Conservation (phyloP, 1,284 basidiomycete genomes). For the Salmacisia buchloeana region DNA sequence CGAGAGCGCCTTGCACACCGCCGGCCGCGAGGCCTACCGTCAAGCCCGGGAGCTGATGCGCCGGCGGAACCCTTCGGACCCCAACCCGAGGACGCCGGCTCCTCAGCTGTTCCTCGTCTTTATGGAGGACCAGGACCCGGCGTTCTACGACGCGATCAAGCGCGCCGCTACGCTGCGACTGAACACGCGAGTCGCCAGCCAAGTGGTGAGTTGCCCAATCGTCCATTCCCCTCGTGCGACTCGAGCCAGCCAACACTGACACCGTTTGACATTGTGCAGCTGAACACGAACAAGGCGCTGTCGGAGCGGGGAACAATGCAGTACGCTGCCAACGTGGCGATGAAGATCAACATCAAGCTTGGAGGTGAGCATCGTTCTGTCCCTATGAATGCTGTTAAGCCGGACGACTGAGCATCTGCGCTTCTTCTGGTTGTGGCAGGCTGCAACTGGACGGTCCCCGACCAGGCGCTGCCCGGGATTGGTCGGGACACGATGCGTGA, state of each 20-base stretch:
- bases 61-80: too few species aligned
- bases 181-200: conserved; percentile 45
- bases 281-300: conserved; percentile 28
- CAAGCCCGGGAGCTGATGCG: conserved; percentile 11
- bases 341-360: conserved; percentile 53
- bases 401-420: too few species aligned
- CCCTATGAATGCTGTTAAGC: not conserved
- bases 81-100: not conserved
- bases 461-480: conserved; percentile 35
- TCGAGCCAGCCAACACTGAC: not conserved
- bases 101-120: conserved; percentile 34
- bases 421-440: not conserved
- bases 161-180: conserved; percentile 44
- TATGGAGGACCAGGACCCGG: conserved; percentile 33
- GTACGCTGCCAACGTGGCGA: conserved; percentile 53
- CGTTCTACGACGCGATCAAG: conserved; percentile 53
- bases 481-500: conserved; percentile 46
- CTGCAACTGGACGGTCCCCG: conserved; percentile 51
- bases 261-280: not conserved
- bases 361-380: conserved; percentile 41
- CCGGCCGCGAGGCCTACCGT: conserved; percentile 16
- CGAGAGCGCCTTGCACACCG: conserved; percentile 12
- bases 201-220: conserved; percentile 37
- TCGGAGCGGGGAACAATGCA: conserved; percentile 48
- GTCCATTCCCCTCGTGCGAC: not conserved